A percentile compares a stretch with the other conserved stretches of the same genome.
These are phyloP conservation scores for Madurella mycetomatis DNA, from an alignment of 2,329 filamentous ascomycete genomes.

Conservation along the genomic window DNA sequence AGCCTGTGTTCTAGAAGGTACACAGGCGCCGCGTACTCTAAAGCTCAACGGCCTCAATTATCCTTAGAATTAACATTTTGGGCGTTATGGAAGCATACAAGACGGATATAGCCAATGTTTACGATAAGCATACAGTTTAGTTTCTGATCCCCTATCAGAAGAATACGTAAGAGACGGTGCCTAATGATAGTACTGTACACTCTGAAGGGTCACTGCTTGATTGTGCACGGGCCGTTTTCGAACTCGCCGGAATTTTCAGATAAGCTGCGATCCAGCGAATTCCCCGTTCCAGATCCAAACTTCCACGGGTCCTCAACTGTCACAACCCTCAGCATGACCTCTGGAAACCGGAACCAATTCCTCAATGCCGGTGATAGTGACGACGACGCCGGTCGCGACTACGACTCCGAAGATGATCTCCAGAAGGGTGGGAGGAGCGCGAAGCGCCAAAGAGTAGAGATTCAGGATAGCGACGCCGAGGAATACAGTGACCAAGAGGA, in stretches of 20 bases:
- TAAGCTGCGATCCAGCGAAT: background rate
- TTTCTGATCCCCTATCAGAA: too few relatives aligned
- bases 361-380: constrained; percentile 59
- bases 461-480: constrained; percentile 38
- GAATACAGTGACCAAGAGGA: constrained; percentile 35
- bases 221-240: too few relatives aligned
- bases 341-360: constrained; percentile 68
- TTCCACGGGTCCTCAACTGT: background rate
- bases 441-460: constrained; percentile 60
- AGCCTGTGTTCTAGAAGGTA: too few relatives aligned
- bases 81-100: too few relatives aligned
- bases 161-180: too few relatives aligned
- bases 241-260: background rate
- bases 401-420: constrained; percentile 66
- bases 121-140: too few relatives aligned
- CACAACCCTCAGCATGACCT: constrained; percentile 47
- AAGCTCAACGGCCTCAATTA: too few relatives aligned
- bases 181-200: too few relatives aligned
- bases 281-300: background rate
- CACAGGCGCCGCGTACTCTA: too few relatives aligned
- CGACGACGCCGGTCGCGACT: constrained; percentile 54
- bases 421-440: constrained; percentile 58
- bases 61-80: too few relatives aligned
- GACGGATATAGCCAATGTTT: too few relatives aligned
- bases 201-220: too few relatives aligned